A percentile compares a stretch with the other conserved stretches of the same genome.
phyloP scores from a whole-genome alignment of 2,329 filamentous ascomycete species.

The Aureobasidium pullulans region DNA sequence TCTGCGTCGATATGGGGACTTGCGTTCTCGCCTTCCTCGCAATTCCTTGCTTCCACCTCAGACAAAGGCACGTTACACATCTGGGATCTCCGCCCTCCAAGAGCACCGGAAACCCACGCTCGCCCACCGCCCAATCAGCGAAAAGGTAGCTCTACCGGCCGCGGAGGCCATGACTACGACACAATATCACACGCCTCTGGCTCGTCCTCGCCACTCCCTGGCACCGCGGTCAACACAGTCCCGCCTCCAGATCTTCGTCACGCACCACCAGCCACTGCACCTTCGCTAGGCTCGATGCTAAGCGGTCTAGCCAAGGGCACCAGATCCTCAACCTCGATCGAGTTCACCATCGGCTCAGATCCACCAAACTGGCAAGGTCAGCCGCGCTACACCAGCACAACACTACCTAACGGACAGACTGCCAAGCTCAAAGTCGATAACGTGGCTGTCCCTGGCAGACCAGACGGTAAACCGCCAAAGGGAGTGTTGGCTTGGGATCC shows the following conservation, averaged over 20 bases:
- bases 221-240: constrained; percentile 20
- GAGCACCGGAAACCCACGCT: constrained; percentile 29
- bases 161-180: constrained; percentile 9
- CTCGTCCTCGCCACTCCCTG: constrained; percentile 12
- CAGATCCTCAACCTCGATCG: constrained; percentile 48
- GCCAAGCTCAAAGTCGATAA: constrained; percentile 27
- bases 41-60: constrained; percentile 80
- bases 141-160: constrained; percentile 11
- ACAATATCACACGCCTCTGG: constrained; percentile 13
- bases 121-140: constrained; percentile 18
- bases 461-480: constrained; percentile 59
- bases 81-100: constrained; percentile 68
- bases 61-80: constrained; percentile 95
- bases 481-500: constrained; percentile 72
- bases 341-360: constrained; percentile 80
- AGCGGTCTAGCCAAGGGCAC: constrained; percentile 50
- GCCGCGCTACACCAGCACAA: constrained; percentile 22
- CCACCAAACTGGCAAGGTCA: constrained; percentile 35
- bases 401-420: constrained; percentile 30
- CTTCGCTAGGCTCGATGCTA: constrained; percentile 6
- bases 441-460: constrained; percentile 45
- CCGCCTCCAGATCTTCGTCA: constrained; percentile 22
- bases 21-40: constrained; percentile 75
- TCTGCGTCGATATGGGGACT: constrained; percentile 80
- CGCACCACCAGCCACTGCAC: constrained; percentile 14